Base-by-base conservation (phyloP, 225 moss, liverwort and hornwort species). In the Takakia lepidozioides region DNA sequence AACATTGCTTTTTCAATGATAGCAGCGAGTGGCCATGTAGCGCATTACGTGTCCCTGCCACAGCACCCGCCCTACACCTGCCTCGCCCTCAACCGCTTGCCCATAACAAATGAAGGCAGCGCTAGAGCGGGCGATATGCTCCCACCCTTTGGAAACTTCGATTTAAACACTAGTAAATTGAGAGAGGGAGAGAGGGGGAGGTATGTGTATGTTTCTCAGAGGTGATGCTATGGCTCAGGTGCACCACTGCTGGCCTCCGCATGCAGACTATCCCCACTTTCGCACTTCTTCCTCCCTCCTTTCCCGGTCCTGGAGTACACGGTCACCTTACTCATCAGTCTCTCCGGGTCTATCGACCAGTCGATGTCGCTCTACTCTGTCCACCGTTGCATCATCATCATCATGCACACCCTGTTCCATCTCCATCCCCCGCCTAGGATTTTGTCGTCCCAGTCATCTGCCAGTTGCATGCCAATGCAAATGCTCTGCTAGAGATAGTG, bases 321-420 rank as follows among this genome's bases (percentile, higher is more conserved):
- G 18, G 22, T 11, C 45, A 25, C 45, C n/a, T n/a, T n/a, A n/a
- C 45, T 25, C 19, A 8, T 46, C 8, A 22, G 45, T 46, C 20
- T 46, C 9, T 46, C 8, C 45, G 4, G 23, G 13, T 46, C 45
- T 1, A 15, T 19, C 20, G n/a, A 18, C 30, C 34, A 47, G 60
- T 43, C 44, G 3, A 14, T 20, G 25, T 56, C 60, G 38, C 46
- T 44, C 35, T 45, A 43, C 57, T 52, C 43, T 9, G 46, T 49
- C 10, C 27, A 56, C 43, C 37, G 14, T 17, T 38, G 30, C 2
- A 48, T 20, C 30, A 14, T 46, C 21, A 32, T 29, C 25, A 41
- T 46, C 15, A 23, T 26, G 19, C 17, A 38, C 27, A 43, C 24
- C 34, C 37, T 35, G 2, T 41, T 22, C 15, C 17, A 25, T 25